Evolutionary conservation across 2,329 filamentous ascomycete genomes (phyloP).

Genomic region (Alternaria alternata): DNA sequence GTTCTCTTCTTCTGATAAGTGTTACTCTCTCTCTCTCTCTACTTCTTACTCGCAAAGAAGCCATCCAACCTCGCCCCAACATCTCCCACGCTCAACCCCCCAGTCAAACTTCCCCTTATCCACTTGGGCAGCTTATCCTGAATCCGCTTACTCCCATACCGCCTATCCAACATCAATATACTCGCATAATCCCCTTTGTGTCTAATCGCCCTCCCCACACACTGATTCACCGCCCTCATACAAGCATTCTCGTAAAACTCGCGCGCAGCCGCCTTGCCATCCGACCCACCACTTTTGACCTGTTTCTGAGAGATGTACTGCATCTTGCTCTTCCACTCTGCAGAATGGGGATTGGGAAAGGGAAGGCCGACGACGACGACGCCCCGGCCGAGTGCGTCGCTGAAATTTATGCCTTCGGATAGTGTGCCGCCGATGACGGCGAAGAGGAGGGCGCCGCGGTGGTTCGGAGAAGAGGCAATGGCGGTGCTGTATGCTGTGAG

Average conservation of each 20-base stretch:
- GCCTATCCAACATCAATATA: constrained; percentile 82
- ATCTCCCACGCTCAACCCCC: constrained; percentile 53
- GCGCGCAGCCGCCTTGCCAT: constrained; percentile 62
- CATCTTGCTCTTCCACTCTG: constrained; percentile 92
- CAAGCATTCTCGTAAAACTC: constrained; percentile 95
- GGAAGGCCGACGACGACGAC: constrained; percentile 92
- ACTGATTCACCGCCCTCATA: constrained; percentile 97
- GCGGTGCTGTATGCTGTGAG: constrained; percentile 76
- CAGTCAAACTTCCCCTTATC: constrained; percentile 76
- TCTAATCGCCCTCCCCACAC: constrained; percentile 89
- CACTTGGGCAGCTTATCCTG: constrained; percentile 83
- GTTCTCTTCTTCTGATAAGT: no score
- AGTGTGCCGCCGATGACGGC: constrained; percentile 94
- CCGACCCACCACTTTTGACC: constrained; percentile 38
- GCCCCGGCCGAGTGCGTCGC: constrained; percentile 84
- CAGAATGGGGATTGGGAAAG: constrained; percentile 87
- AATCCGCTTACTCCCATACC: constrained; percentile 79
- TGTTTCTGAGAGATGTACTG: constrained; percentile 79
- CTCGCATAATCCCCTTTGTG: constrained; percentile 89
- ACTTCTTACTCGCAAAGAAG: constrained; percentile 49
- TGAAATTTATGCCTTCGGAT: constrained; percentile 98
- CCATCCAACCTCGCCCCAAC: constrained; percentile 49
- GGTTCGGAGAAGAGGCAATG: constrained; percentile 60
- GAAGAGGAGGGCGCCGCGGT: constrained; percentile 79
- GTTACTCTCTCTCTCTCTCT: no score